Evolutionary conservation across 768 basidiomycete species (phyloP).

Genomic region (Lepiota brunneoincarnata): DNA sequence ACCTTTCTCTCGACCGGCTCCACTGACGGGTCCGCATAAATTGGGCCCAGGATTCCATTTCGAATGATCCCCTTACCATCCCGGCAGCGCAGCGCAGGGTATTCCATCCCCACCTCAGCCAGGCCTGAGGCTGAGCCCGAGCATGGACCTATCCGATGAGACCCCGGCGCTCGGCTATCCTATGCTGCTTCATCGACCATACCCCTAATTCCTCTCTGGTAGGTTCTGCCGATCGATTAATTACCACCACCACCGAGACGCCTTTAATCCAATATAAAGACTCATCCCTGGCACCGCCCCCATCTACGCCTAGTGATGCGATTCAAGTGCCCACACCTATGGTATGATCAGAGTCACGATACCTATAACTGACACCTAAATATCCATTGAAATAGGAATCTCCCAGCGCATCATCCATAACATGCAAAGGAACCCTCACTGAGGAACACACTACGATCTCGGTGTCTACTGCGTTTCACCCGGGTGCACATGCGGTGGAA

Average conservation of each 20-base stretch:
- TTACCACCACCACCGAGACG: neutral
- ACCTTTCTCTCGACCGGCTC: no score
- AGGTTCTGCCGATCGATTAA: no score
- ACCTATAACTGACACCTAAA: neutral
- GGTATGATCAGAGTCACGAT: neutral
- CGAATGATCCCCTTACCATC: no score
- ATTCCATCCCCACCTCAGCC: no score
- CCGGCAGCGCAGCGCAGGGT: no score
- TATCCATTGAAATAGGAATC: neutral
- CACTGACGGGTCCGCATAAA: no score
- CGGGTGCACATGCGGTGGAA: conserved; percentile 13
- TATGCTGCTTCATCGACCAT: no score
- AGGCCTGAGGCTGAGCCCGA: no score
- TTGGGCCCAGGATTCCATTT: no score
- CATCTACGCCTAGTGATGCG: neutral
- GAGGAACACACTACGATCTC: neutral
- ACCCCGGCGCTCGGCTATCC: no score
- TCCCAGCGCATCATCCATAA: neutral
- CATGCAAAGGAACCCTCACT: neutral
- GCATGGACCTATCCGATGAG: no score
- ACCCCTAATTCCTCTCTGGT: no score
- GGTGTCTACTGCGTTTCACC: conserved; percentile 23
- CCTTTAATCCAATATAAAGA: neutral
- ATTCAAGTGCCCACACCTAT: neutral
- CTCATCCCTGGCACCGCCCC: neutral